These are phyloP conservation scores for Xylaria multiplex DNA, from an alignment of 2,329 filamentous ascomycete species.

Conservation along the genomic window DNA sequence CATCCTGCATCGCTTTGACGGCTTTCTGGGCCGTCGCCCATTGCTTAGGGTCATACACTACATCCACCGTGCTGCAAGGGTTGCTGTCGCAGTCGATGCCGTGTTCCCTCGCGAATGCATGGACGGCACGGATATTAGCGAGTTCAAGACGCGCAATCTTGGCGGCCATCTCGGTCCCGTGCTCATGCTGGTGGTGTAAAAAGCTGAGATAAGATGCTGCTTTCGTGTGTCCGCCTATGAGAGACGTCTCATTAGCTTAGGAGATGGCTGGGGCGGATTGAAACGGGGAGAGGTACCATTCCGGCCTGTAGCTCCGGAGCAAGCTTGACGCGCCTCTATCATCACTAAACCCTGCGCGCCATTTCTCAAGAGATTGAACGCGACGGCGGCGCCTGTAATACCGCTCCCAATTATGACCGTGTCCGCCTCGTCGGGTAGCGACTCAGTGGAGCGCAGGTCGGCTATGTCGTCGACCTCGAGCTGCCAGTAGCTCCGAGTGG, in stretches of 20 bases:
- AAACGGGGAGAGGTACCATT: slow-evolving; percentile 50
- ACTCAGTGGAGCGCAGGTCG: slow-evolving; percentile 60
- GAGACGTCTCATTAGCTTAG: slow-evolving; percentile 8
- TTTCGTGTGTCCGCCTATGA: slow-evolving; percentile 55
- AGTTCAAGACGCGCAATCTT: slow-evolving; percentile 63
- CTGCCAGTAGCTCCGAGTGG: slow-evolving; percentile 72
- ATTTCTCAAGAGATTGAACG: slow-evolving; percentile 60
- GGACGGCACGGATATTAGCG: slow-evolving; percentile 64
- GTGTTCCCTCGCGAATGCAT: slow-evolving; percentile 61
- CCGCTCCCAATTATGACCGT: slow-evolving; percentile 72
- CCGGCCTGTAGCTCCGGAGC: slow-evolving; percentile 73
- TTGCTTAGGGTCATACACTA: slow-evolving; percentile 62
- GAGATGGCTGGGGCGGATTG: background rate
- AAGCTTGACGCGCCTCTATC: slow-evolving; percentile 72
- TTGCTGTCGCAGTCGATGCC: slow-evolving; percentile 61
- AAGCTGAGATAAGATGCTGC: slow-evolving; percentile 61
- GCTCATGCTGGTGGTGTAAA: slow-evolving; percentile 54
- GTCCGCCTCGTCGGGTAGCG: slow-evolving; percentile 64
- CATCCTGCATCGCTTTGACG: slow-evolving; percentile 57
- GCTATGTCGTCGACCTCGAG: slow-evolving; percentile 60
- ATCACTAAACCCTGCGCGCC: slow-evolving; percentile 61
- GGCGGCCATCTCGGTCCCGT: slow-evolving; percentile 61
- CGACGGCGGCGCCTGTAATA: slow-evolving; percentile 70
- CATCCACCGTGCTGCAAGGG: slow-evolving; percentile 65
- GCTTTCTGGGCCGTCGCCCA: slow-evolving; percentile 53